phyloP scores from a whole-genome alignment of 139 green algal genomes.

The Axilococcus clingmanii region DNA sequence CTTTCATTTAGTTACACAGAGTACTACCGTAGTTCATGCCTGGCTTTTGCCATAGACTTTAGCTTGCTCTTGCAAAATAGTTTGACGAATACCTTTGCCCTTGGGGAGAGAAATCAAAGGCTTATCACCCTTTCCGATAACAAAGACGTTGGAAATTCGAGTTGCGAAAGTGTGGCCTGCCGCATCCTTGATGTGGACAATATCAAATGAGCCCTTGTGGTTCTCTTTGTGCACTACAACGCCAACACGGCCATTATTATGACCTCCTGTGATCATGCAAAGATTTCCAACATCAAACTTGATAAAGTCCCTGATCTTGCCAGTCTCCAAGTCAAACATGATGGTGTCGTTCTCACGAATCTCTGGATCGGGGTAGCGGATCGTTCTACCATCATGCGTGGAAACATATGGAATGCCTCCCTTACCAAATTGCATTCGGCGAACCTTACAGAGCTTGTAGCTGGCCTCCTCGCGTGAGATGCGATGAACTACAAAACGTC shows the following conservation, averaged over 20 bases:
- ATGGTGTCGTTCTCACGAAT: slow-evolving; percentile 94
- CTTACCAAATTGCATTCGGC: slow-evolving; percentile 68
- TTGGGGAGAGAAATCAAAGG: slow-evolving; percentile 94
- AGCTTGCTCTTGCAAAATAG: slow-evolving; percentile 95
- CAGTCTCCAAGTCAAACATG: slow-evolving; percentile 93
- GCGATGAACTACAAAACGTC: slow-evolving; percentile 94
- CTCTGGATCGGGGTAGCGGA: slow-evolving; percentile 96
- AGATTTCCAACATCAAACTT: slow-evolving; percentile 97
- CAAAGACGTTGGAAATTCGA: slow-evolving; percentile 89
- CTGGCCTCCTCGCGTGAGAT: slow-evolving; percentile 87
- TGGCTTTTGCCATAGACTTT: slow-evolving; percentile 67
- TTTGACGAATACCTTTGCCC: slow-evolving; percentile 93
- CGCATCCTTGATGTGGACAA: slow-evolving; percentile 92
- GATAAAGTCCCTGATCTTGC: slow-evolving; percentile 91
- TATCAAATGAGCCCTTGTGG: slow-evolving; percentile 92
- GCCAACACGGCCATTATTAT: slow-evolving; percentile 90
- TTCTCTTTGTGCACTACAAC: slow-evolving; percentile 89
- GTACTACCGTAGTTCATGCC: too few species aligned
- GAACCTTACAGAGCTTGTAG: slow-evolving; percentile 98
- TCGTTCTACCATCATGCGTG: slow-evolving; percentile 94
- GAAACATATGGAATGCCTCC: slow-evolving; percentile 87
- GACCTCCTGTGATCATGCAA: slow-evolving; percentile 83
- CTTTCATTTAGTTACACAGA: too few species aligned
- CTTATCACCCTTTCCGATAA: slow-evolving; percentile 96
- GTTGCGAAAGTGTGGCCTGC: slow-evolving; percentile 92